Percentiles rank a stretch among this genome's conserved stretches.
phyloP scores from a whole-genome alignment of 352 stramenopile genomes.

The Pythium sp. region DNA sequence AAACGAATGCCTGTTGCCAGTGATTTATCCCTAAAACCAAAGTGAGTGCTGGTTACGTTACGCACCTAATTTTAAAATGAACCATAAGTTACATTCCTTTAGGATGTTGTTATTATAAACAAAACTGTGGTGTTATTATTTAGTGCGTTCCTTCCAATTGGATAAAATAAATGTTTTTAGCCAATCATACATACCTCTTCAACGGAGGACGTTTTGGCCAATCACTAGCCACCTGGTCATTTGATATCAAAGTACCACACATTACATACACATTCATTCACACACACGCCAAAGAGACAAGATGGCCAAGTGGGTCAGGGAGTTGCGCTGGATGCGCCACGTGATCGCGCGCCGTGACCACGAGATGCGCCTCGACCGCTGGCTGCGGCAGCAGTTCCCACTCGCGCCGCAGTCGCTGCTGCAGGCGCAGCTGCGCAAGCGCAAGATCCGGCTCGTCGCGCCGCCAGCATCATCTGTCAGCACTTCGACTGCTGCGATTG shows the following conservation, averaged over 20 bases:
- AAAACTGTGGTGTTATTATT: too few relatives aligned
- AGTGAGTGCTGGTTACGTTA: too few relatives aligned
- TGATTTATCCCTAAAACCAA: too few relatives aligned
- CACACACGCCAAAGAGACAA: neutral
- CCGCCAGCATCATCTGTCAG: neutral
- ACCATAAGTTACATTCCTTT: too few relatives aligned
- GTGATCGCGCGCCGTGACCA: slow-evolving; percentile 40
- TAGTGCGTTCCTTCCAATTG: too few relatives aligned
- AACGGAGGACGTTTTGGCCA: too few relatives aligned
- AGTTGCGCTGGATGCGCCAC: slow-evolving; percentile 53
- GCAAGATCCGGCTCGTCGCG: slow-evolving; percentile 53
- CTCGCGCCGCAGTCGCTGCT: slow-evolving; percentile 50
- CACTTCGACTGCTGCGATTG: neutral
- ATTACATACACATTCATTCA: neutral
- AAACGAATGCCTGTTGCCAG: neutral
- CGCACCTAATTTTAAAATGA: too few relatives aligned
- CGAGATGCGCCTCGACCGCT: slow-evolving; percentile 68
- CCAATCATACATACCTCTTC: too few relatives aligned
- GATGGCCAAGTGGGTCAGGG: slow-evolving; percentile 27
- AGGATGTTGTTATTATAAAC: too few relatives aligned
- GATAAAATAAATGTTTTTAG: too few relatives aligned
- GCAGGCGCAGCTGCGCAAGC: slow-evolving; percentile 61
- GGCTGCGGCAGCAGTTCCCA: slow-evolving; percentile 56
- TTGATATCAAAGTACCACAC: neutral
- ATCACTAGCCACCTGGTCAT: too few relatives aligned